A percentile compares a stretch with the other conserved stretches of the same genome.
Conservation (phyloP, 768 basidiomycete genomes). For the Fistulinella prunicolor region DNA sequence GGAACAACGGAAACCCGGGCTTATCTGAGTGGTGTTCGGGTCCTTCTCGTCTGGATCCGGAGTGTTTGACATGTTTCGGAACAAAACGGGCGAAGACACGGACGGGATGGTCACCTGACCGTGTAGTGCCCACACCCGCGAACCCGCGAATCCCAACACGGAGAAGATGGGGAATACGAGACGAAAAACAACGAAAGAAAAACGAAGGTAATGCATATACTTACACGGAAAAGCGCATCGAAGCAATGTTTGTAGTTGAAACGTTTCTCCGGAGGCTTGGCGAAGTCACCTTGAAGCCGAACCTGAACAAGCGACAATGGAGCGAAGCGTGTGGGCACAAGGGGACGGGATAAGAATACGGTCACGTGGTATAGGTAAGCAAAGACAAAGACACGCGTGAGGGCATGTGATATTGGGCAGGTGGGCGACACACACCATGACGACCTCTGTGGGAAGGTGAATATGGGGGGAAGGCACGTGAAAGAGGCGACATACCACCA, state of each 20-base stretch:
- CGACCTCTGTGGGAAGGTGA: constrained; percentile 50
- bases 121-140: background rate
- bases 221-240: constrained; percentile 80
- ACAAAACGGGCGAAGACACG: background rate
- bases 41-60: too few relatives aligned
- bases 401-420: constrained; percentile 14
- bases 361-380: constrained; percentile 25
- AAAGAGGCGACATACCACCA: constrained; percentile 52
- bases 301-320: constrained; percentile 36
- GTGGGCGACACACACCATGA: constrained; percentile 48
- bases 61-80: too few relatives aligned
- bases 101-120: background rate
- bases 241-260: constrained; percentile 90
- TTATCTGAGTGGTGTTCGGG: background rate
- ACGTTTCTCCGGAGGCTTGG: constrained; percentile 82
- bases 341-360: constrained; percentile 2
- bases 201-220: constrained; percentile 29
- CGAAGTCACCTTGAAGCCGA: constrained; percentile 87
- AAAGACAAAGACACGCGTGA: constrained; percentile 3
- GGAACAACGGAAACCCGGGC: background rate
- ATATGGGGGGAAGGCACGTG: background rate
- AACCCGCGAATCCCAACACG: background rate
- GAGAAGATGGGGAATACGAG: background rate
- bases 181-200: background rate
- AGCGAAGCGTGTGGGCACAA: background rate